Percentiles rank a stretch among this genome's conserved stretches.
These are phyloP conservation scores for Sporisorium scitamineum DNA, from an alignment of 1,284 basidiomycete species.

Conservation along the genomic window DNA sequence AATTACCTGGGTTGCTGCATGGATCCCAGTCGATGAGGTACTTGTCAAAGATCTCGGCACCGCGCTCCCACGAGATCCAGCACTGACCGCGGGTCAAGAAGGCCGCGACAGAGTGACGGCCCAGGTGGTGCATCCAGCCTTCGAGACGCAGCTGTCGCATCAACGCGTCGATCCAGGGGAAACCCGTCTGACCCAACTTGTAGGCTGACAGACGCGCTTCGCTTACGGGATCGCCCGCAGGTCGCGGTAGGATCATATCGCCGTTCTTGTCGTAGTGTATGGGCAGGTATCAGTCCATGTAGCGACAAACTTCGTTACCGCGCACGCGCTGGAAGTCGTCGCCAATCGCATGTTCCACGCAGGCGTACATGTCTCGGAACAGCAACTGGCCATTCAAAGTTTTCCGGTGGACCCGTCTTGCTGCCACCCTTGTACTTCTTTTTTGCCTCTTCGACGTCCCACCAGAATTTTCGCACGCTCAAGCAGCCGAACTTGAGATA, in stretches of 20 bases:
- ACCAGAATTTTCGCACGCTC: slow-evolving; percentile 66
- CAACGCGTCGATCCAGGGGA: slow-evolving; percentile 73
- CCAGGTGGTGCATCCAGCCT: slow-evolving; percentile 71
- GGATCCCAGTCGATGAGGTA: slow-evolving; percentile 71
- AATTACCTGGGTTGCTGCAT: slow-evolving; percentile 71
- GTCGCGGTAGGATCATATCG: slow-evolving; percentile 69
- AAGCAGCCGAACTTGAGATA: slow-evolving; percentile 74
- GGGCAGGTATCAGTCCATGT: slow-evolving; percentile 71
- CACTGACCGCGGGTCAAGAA: slow-evolving; percentile 74
- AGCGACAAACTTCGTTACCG: slow-evolving; percentile 71
- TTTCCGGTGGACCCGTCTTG: slow-evolving; percentile 49
- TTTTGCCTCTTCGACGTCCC: slow-evolving; percentile 51
- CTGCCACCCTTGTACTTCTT: slow-evolving; percentile 57
- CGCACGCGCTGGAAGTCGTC: slow-evolving; percentile 70
- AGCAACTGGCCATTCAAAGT: slow-evolving; percentile 69
- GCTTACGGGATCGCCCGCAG: slow-evolving; percentile 69
- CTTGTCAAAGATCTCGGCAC: slow-evolving; percentile 73
- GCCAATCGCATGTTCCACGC: slow-evolving; percentile 70
- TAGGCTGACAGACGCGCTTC: slow-evolving; percentile 71
- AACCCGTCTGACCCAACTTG: slow-evolving; percentile 72
- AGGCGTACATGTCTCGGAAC: slow-evolving; percentile 72
- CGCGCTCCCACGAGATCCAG: slow-evolving; percentile 75
- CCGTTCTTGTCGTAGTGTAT: slow-evolving; percentile 71
- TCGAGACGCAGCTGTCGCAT: slow-evolving; percentile 72
- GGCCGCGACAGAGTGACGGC: slow-evolving; percentile 74